phyloP scores from a whole-genome alignment of 805 yeast genomes.

The Starmerella geochares region DNA sequence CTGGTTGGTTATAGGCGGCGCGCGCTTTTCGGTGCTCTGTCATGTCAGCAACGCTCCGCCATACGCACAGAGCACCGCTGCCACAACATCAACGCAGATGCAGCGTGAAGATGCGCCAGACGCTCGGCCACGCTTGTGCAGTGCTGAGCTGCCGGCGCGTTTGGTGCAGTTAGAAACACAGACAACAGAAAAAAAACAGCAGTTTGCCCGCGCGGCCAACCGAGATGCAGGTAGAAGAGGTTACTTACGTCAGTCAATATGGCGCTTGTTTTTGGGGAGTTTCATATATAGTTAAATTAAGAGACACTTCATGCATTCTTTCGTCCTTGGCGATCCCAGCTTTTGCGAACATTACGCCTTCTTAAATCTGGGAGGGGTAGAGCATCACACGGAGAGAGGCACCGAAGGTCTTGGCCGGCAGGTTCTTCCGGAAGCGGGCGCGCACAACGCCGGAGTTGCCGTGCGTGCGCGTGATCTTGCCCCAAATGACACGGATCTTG shows the following conservation, averaged over 20 bases:
- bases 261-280: constrained; percentile 5
- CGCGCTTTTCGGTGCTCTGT: background rate
- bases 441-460: constrained; percentile 97
- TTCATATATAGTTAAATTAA: constrained; percentile 17
- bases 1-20: background rate
- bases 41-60: background rate
- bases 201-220: too few species aligned
- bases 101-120: too few species aligned
- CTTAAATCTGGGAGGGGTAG: constrained; percentile 98
- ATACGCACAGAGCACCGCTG: background rate
- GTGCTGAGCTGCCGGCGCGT: too few species aligned
- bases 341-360: background rate
- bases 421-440: constrained; percentile 97
- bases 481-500: constrained; percentile 99
- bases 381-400: constrained; percentile 99
- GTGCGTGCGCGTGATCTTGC: constrained; percentile 96
- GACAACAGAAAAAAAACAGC: too few species aligned
- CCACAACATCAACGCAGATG: too few species aligned
- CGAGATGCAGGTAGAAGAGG: too few species aligned
- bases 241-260: background rate
- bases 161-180: too few species aligned
- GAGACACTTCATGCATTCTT: constrained; percentile 17
- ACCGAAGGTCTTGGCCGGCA: constrained; percentile 99
- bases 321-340: constrained; percentile 2
- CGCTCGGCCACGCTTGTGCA: too few species aligned